Evolutionary conservation across 164 flowering plant genomes (phyloP), one percentile per base, ranked within the genome.

Genomic region (Euptelea pleiosperma): DNA sequence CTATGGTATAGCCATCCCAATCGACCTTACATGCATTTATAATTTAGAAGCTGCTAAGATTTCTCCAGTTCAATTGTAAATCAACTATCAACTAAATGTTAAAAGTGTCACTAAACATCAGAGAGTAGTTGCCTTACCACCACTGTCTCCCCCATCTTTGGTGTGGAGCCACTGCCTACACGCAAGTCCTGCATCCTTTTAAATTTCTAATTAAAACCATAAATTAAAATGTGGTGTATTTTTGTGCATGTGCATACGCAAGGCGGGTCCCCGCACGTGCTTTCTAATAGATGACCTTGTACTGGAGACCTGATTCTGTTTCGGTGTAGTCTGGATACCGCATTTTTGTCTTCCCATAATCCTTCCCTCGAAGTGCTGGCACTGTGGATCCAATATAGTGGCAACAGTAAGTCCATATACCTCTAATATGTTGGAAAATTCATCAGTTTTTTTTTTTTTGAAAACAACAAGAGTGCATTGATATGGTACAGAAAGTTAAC

Each of bases 1-100:
- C 98, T 56, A 92, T 87, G 42, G 98, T 92, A 78, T 82, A 92
- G 41, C 98, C 96, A 79, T 84, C 98, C 98, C 98, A 92, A 55
- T 92, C 96, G 54, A 92, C 87, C 96, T 91, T 29, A 39, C 24
- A 55, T 12, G 48, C 41, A 57, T 37, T 52, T 30, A 61, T 8
- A 61, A 47, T 28, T 58, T 28, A 65, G 60, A 58, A 44, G 21
- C 19, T 30, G 62, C 22, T 28, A 59, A 41, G 16, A 8, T 41
- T 55, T 61, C 25, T 51, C 51, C 53, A 47, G 8, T 30, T 16
- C n/a, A 46, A 21, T 37, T 25, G 42, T 24, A 64, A 50, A 57
- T 22, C 21, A 21, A 48, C 52, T 45, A 37, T 29, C 8, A 5
- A 30, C 3, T 15, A 56, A 48, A 41, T 33, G 6, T 44, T 41